Conservation (phyloP, 2,329 filamentous ascomycete species). For the Nakataea oryzae region DNA sequence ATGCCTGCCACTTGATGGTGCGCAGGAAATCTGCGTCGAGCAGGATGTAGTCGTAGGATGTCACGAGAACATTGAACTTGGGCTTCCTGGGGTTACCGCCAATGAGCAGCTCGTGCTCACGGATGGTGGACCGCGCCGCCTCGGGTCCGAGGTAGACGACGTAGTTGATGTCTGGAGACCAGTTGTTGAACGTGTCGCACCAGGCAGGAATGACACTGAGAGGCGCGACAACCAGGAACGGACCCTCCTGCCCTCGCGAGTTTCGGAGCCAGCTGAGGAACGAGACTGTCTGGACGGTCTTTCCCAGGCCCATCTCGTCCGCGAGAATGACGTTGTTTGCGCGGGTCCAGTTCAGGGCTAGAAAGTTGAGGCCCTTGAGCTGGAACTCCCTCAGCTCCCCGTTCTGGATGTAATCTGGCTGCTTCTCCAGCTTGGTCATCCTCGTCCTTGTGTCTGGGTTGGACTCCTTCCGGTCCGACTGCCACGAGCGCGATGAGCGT, state of each 20-base stretch:
- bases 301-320: constrained; percentile 97
- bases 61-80: constrained; percentile 96
- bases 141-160: constrained; percentile 93
- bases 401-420: constrained; percentile 75
- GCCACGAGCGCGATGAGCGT: constrained; percentile 68
- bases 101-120: constrained; percentile 79
- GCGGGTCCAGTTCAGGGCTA: constrained; percentile 91
- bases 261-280: constrained; percentile 97
- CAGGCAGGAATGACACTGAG: constrained; percentile 95
- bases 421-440: constrained; percentile 65
- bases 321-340: constrained; percentile 94
- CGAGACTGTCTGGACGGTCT: constrained; percentile 93
- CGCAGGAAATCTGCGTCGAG: constrained; percentile 75
- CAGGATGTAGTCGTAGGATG: constrained; percentile 94
- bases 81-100: constrained; percentile 80
- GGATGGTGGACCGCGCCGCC: constrained; percentile 74
- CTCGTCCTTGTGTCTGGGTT: constrained; percentile 64
- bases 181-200: constrained; percentile 95
- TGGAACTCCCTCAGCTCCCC: constrained; percentile 90
- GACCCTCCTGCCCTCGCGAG: constrained; percentile 79
- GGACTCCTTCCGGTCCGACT: constrained; percentile 68
- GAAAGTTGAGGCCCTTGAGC: constrained; percentile 85
- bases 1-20: constrained; percentile 93
- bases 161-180: constrained; percentile 94
- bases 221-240: constrained; percentile 93